Conservation (phyloP, 306 rosid species). For the Casuarina cunninghamiana region DNA sequence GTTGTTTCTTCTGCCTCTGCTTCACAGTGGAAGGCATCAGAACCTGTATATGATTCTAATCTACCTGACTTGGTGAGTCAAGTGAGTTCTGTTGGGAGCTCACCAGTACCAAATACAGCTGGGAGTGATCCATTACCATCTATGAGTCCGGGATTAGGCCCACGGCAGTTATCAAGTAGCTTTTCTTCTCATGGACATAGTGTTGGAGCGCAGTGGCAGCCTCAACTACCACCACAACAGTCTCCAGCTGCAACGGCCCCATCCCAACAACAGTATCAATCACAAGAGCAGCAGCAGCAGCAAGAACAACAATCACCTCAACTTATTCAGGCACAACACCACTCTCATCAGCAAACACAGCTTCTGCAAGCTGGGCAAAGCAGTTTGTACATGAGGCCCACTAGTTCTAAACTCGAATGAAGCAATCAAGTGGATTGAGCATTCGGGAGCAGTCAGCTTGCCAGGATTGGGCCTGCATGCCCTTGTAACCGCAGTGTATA, state of each 20-base stretch:
- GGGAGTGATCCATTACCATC: slow-evolving; percentile 56
- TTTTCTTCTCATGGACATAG: slow-evolving; percentile 68
- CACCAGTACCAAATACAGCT: slow-evolving; percentile 53
- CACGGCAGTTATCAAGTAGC: slow-evolving; percentile 61
- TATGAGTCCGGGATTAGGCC: slow-evolving; percentile 58
- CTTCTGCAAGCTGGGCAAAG: slow-evolving; percentile 65
- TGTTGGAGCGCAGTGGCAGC: slow-evolving; percentile 71
- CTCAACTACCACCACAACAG: slow-evolving; percentile 52
- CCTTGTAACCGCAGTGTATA: slow-evolving; percentile 81
- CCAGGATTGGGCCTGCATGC: slow-evolving; percentile 54
- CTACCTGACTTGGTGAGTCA: slow-evolving; percentile 47
- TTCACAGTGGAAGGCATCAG: slow-evolving; percentile 77
- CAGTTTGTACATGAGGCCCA: slow-evolving; percentile 55
- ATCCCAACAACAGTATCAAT: slow-evolving; percentile 60
- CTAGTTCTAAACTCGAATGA: slow-evolving; percentile 74
- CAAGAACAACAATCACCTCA: slow-evolving; percentile 53
- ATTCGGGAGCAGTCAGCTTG: slow-evolving; percentile 44
- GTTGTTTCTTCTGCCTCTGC: slow-evolving; percentile 44
- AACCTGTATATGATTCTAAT: slow-evolving; percentile 52
- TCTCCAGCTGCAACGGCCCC: slow-evolving; percentile 46
- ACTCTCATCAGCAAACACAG: slow-evolving; percentile 65
- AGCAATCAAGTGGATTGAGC: slow-evolving; percentile 50
- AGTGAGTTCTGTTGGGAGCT: slow-evolving; percentile 53
- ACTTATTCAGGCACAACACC: slow-evolving; percentile 51
- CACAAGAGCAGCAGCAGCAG: slow-evolving; percentile 44